Conservation (phyloP, 805 yeast species). For the Wickerhamiella kurtzmanii region DNA sequence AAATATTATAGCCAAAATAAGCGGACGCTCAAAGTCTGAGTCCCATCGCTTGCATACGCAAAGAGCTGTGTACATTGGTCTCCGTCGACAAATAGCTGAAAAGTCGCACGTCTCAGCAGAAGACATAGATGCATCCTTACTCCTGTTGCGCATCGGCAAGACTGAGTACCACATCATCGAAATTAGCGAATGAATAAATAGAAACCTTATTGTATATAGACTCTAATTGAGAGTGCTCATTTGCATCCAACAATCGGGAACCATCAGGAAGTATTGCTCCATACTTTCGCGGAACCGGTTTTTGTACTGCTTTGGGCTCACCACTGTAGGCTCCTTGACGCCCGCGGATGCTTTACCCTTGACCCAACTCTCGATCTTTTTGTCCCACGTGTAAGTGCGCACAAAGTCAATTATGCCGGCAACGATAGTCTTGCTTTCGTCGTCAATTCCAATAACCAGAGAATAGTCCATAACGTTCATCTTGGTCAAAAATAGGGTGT, state of each 20-base stretch:
- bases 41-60: conserved; percentile 46
- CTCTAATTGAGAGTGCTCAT: neutral
- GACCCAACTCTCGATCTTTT: conserved; percentile 96
- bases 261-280: conserved; percentile 90
- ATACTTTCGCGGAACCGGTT: conserved; percentile 92
- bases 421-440: conserved; percentile 44
- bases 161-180: conserved; percentile 22
- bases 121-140: conserved; percentile 35
- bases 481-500: conserved; percentile 81
- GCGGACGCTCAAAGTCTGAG: conserved; percentile 34
- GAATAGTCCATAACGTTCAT: conserved; percentile 99
- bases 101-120: neutral
- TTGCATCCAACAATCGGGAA: conserved; percentile 50
- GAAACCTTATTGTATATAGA: neutral
- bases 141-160: conserved; percentile 67
- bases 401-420: conserved; percentile 93
- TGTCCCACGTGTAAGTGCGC: conserved; percentile 96
- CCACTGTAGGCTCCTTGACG: conserved; percentile 89
- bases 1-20: conserved; percentile 36
- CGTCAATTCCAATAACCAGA: conserved; percentile 81
- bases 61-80: conserved; percentile 66
- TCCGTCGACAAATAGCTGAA: conserved; percentile 34
- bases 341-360: conserved; percentile 87
- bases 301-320: conserved; percentile 91
- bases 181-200: neutral